Conservation (phyloP, 1,139 yeast genomes). For the Meyerozyma carpophila region DNA sequence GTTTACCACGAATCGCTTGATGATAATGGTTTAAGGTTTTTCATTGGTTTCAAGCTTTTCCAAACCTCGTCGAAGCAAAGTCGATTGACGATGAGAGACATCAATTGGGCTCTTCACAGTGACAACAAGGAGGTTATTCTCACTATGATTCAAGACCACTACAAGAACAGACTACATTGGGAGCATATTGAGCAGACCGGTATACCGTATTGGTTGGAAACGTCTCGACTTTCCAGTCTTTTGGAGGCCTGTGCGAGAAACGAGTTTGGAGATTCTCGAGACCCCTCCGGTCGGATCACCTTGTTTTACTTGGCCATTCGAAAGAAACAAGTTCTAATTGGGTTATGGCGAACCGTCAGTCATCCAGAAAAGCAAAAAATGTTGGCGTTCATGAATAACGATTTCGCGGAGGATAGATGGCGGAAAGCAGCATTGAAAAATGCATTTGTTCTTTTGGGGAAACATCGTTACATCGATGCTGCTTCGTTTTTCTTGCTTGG, state of each 20-base stretch:
- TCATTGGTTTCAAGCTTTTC: constrained; percentile 68
- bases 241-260: constrained; percentile 68
- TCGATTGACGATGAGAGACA: constrained; percentile 69
- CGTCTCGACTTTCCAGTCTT: constrained; percentile 40
- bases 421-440: constrained; percentile 83
- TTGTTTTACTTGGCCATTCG: constrained; percentile 72
- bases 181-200: constrained; percentile 55
- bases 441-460: constrained; percentile 85
- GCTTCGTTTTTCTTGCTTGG: constrained; percentile 89
- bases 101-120: constrained; percentile 83
- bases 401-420: constrained; percentile 75
- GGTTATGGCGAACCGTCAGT: constrained; percentile 78
- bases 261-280: constrained; percentile 57
- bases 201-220: constrained; percentile 67
- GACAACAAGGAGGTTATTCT: constrained; percentile 68
- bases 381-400: constrained; percentile 68
- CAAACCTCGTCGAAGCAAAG: constrained; percentile 40
- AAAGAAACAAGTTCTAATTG: constrained; percentile 70
- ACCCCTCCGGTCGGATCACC: constrained; percentile 69
- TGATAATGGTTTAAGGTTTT: constrained; percentile 64
- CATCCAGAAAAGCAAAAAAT: constrained; percentile 82
- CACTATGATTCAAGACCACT: constrained; percentile 45
- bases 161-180: constrained; percentile 52
- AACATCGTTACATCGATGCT: constrained; percentile 81
- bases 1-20: constrained; percentile 51